Evolutionary conservation across 2,329 filamentous ascomycete species (phyloP), one percentile per base, ranked within the genome.

Genomic region (Epichloe coenophiala): DNA sequence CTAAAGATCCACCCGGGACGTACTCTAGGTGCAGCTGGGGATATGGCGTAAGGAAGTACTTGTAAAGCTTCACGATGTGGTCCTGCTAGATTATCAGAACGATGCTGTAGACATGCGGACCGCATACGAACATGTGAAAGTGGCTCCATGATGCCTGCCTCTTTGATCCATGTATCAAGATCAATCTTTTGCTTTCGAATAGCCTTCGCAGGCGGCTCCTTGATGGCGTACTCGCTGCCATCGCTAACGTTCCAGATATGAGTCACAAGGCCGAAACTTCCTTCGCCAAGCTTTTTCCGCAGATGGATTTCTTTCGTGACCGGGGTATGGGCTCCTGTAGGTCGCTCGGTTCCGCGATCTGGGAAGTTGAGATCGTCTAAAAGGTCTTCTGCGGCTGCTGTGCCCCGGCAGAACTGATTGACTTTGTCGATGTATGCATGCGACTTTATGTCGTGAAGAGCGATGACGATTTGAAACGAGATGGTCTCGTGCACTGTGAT

Each of bases 201-300:
- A 37, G 7, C 36, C 36, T 6, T 37, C 4, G 7, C 7, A 50
- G 36, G 5, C 36, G 57, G 56, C 51, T 54, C 37, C 47, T 63
- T 63, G 5, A 55, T 21, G n/a, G 51, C 60, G 50, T 51, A 49
- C 39, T 55, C 51, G 11, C 45, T 31, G n/a, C 53, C 55, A 19
- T 43, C 53, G 44, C 56, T 59, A 43, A 59, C 57, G 41, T 60
- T 54, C 56, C 56, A 59, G 15, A 43, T 11, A 54, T 53, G 47
- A 12, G 44, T 54, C 35, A 57, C 58, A 40, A 53, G 17, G 4
- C 55, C 57, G 44, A 54, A 59, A 17, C 37, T 21, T 21, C 55
- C 55, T 50, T 51, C 7, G 39, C 54, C 53, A 23, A 57, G 38
- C 44, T 40, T 40, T 48, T 51, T 51, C 36, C 23, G 41, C 4